Conservation (phyloP, 495 filamentous ascomycete species). For the Jackrogersella minutella region DNA sequence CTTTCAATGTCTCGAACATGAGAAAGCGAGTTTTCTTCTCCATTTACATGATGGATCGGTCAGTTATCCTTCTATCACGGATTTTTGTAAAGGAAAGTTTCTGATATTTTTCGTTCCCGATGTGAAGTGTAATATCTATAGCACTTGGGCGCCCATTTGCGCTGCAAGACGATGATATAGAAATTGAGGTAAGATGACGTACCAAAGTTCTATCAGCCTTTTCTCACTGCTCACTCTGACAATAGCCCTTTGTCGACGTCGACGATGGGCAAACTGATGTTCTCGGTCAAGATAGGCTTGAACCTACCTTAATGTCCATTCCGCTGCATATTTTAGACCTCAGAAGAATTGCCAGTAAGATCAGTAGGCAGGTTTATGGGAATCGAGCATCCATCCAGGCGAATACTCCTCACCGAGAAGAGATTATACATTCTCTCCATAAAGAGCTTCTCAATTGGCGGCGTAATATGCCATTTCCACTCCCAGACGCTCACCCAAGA, state of each 20-base stretch:
- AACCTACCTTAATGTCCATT: constrained; percentile 47
- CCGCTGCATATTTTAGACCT: constrained; percentile 51
- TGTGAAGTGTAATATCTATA: constrained; percentile 49
- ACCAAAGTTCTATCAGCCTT: constrained; percentile 5
- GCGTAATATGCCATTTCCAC: constrained; percentile 53
- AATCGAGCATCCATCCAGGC: constrained; percentile 16
- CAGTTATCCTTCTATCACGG: constrained; percentile 1
- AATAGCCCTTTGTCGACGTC: background rate
- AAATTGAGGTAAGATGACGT: constrained; percentile 43
- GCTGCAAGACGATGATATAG: constrained; percentile 52
- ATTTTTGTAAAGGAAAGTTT: background rate
- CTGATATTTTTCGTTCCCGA: background rate
- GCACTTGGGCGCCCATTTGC: constrained; percentile 53
- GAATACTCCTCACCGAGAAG: constrained; percentile 36
- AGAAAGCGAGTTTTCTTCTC: constrained; percentile 54
- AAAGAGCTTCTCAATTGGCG: constrained; percentile 50
- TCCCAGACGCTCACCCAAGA: constrained; percentile 47
- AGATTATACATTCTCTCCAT: constrained; percentile 46
- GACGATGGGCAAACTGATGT: background rate
- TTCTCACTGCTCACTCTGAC: background rate
- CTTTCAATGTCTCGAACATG: constrained; percentile 44
- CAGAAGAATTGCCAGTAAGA: constrained; percentile 49
- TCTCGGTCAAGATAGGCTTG: background rate
- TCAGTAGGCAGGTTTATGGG: constrained; percentile 44
- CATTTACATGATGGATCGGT: constrained; percentile 58